Evolutionary conservation across 2,329 filamentous ascomycete genomes (phyloP).

Genomic region (Botrytis pseudocinerea): DNA sequence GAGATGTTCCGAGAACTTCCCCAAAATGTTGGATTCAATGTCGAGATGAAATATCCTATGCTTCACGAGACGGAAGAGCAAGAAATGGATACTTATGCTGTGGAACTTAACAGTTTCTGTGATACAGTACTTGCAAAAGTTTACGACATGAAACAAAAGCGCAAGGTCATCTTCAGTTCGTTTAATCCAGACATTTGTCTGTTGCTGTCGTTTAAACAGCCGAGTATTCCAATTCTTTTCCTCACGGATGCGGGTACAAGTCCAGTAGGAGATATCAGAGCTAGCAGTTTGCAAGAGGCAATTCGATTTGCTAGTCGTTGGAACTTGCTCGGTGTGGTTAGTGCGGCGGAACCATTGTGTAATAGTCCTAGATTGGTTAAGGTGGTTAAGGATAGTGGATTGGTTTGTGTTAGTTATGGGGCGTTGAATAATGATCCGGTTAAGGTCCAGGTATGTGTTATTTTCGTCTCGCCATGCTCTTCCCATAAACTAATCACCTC

Average conservation of each 20-base stretch:
- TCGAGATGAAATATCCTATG: conserved; percentile 99
- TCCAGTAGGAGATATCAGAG: conserved; percentile 82
- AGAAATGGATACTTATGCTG: conserved; percentile 93
- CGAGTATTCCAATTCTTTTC: conserved; percentile 93
- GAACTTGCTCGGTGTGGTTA: conserved; percentile 92
- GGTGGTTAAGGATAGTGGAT: conserved; percentile 89
- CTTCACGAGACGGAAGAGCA: conserved; percentile 92
- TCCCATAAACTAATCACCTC: no score
- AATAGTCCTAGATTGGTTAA: conserved; percentile 84
- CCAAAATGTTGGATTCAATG: conserved; percentile 87
- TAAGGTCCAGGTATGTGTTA: conserved; percentile 74
- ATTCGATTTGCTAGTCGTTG: conserved; percentile 92
- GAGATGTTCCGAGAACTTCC: conserved; percentile 88
- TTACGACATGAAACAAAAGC: conserved; percentile 76
- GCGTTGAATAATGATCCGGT: conserved; percentile 81
- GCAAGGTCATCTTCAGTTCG: conserved; percentile 95
- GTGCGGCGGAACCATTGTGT: conserved; percentile 83
- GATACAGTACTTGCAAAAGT: conserved; percentile 89
- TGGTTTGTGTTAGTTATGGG: conserved; percentile 97
- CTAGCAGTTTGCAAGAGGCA: conserved; percentile 89
- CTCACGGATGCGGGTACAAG: conserved; percentile 84
- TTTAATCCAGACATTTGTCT: conserved; percentile 98
- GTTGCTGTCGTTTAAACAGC: conserved; percentile 93
- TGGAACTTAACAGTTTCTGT: conserved; percentile 95
- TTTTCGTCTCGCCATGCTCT: neutral